phyloP scores from a whole-genome alignment of 331 rosid species.

The Cydonia oblonga region DNA sequence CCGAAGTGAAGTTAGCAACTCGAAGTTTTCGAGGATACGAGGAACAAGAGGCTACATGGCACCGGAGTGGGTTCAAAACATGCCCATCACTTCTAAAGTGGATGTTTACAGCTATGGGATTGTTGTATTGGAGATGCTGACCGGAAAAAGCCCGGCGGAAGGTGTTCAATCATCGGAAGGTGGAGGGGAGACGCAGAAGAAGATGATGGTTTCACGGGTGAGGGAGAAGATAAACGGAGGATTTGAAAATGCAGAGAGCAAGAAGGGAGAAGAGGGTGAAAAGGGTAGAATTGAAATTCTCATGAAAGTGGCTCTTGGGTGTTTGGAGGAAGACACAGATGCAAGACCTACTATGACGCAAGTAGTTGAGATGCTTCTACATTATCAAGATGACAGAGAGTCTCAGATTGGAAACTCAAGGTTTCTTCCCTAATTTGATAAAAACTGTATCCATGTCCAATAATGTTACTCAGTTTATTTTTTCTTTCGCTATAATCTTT shows the following conservation, averaged over 20 bases:
- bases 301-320: constrained; percentile 36
- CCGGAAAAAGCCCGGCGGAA: not conserved
- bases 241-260: not conserved
- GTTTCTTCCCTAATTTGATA: no score
- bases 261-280: constrained; percentile 11
- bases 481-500: no score
- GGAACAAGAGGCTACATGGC: constrained; percentile 69
- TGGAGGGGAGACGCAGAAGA: constrained; percentile 16
- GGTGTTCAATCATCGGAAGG: not conserved
- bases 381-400: no score
- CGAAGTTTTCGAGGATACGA: constrained; percentile 40
- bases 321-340: constrained; percentile 39
- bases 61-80: constrained; percentile 63
- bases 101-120: constrained; percentile 58
- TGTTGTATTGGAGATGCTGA: constrained; percentile 43
- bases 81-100: constrained; percentile 48
- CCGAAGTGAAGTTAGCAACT: constrained; percentile 21
- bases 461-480: no score
- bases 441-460: no score
- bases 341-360: constrained; percentile 53
- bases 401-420: no score
- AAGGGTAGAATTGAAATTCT: constrained; percentile 14
- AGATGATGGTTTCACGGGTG: constrained; percentile 27
- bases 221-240: not conserved
- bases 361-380: no score